A percentile compares a stretch with the other conserved stretches of the same genome.
phyloP scores from a whole-genome alignment of 805 yeast genomes.

The Hemisphaericaspora nanyangensis region DNA sequence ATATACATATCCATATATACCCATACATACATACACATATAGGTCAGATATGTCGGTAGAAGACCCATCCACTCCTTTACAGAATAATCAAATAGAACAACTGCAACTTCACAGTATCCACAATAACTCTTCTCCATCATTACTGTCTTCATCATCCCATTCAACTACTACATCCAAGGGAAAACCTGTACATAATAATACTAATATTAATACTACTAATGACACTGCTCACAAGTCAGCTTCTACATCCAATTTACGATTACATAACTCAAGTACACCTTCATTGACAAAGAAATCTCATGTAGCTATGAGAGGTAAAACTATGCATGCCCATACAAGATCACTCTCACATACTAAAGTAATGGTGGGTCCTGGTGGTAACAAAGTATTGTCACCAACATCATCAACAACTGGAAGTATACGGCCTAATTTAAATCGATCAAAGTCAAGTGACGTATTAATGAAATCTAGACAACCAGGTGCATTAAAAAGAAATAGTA shows the following conservation, averaged over 20 bases:
- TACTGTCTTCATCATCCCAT: slow-evolving; percentile 4
- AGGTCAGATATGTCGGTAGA: slow-evolving; percentile 6
- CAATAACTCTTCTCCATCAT: slow-evolving; percentile 1
- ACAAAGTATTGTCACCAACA: slow-evolving; percentile 14
- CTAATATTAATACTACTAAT: not conserved
- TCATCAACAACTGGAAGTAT: slow-evolving; percentile 5
- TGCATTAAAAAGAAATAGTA: slow-evolving; percentile 29
- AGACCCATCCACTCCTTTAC: slow-evolving; percentile 1
- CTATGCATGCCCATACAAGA: slow-evolving; percentile 14
- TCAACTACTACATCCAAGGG: too few species aligned
- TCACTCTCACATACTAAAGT: slow-evolving; percentile 21
- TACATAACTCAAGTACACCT: slow-evolving; percentile 1
- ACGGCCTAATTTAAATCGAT: slow-evolving; percentile 32
- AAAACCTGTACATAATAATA: not conserved
- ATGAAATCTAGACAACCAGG: slow-evolving; percentile 17
- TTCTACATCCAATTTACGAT: slow-evolving; percentile 5
- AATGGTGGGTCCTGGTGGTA: too few species aligned
- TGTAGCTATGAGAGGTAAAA: not conserved
- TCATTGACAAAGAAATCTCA: slow-evolving; percentile 3
- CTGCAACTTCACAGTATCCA: not conserved
- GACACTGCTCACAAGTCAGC: slow-evolving; percentile 4
- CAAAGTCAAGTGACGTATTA: slow-evolving; percentile 41
- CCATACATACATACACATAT: too few species aligned
- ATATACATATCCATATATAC: too few species aligned
- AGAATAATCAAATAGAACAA: not conserved